Evolutionary conservation across 2,329 filamentous ascomycete species (phyloP).

Genomic region (Aspergillus spinulosporus): DNA sequence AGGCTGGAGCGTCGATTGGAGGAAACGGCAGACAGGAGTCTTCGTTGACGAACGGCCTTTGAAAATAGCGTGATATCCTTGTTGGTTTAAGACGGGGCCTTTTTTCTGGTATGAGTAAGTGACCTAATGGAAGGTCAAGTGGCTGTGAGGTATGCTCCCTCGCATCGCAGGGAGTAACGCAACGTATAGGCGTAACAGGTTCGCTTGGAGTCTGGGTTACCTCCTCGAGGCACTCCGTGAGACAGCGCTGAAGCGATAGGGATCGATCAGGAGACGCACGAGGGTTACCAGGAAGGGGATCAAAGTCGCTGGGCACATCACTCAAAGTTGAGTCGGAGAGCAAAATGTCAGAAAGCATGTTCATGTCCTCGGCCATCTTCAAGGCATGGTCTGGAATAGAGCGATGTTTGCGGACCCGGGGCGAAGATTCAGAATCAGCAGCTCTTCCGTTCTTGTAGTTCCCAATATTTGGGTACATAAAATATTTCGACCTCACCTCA

Average conservation of each 20-base stretch:
- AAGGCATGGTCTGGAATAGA: conserved; percentile 20
- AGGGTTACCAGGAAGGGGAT: conserved; percentile 11
- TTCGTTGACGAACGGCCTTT: conserved; percentile 30
- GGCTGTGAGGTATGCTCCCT: conserved; percentile 3
- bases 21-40: conserved; percentile 62
- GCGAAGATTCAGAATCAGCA: neutral
- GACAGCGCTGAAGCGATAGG: neutral
- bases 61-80: conserved; percentile 48
- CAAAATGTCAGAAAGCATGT: conserved; percentile 23
- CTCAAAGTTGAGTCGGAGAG: conserved; percentile 39
- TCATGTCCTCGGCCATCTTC: conserved; percentile 17
- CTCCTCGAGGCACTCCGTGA: neutral
- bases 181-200: neutral
- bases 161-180: neutral
- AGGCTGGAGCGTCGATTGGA: conserved; percentile 60
- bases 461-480: conserved; percentile 13
- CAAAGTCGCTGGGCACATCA: conserved; percentile 37
- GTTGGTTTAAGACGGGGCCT: conserved; percentile 23
- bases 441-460: conserved; percentile 1
- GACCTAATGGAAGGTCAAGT: neutral
- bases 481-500: conserved; percentile 44
- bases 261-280: neutral
- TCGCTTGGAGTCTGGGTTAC: neutral
- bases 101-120: conserved; percentile 2
- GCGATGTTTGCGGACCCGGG: neutral